Conservation (phyloP, 441 rosid species). For the Rhodomyrtus psidioides region DNA sequence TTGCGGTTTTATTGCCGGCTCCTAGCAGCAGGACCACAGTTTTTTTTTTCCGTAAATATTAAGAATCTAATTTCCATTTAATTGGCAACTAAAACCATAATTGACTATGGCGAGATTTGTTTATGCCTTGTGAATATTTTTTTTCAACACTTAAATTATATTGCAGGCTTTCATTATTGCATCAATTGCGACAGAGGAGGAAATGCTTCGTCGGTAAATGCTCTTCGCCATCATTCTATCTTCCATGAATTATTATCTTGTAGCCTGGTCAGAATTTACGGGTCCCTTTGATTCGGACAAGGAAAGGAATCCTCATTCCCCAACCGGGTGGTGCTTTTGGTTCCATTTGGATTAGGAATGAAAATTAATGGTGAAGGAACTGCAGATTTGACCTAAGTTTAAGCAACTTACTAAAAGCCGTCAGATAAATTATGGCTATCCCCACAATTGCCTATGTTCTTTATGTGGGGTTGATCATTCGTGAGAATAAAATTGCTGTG, state of each 20-base stretch:
- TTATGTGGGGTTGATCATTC: background rate
- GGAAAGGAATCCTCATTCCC: background rate
- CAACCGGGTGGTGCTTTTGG: background rate
- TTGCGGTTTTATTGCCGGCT: background rate
- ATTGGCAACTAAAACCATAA: background rate
- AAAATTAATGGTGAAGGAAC: background rate
- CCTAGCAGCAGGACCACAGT: background rate
- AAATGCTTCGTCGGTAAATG: conserved; percentile 81
- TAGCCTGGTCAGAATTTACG: background rate
- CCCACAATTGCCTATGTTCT: background rate
- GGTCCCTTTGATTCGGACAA: background rate
- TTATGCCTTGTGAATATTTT: background rate
- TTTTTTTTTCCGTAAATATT: background rate
- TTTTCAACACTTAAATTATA: background rate
- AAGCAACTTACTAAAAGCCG: background rate
- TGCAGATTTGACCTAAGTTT: background rate
- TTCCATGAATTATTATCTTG: background rate
- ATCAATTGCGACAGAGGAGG: conserved; percentile 82
- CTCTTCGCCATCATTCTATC: background rate
- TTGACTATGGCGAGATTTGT: background rate
- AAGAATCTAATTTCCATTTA: conserved; percentile 6
- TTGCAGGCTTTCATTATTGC: conserved; percentile 92
- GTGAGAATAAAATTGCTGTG: background rate
- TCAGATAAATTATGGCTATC: background rate
- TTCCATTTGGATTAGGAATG: background rate